Evolutionary conservation across 331 rosid species (phyloP).

Genomic region (Ulmus americana): DNA sequence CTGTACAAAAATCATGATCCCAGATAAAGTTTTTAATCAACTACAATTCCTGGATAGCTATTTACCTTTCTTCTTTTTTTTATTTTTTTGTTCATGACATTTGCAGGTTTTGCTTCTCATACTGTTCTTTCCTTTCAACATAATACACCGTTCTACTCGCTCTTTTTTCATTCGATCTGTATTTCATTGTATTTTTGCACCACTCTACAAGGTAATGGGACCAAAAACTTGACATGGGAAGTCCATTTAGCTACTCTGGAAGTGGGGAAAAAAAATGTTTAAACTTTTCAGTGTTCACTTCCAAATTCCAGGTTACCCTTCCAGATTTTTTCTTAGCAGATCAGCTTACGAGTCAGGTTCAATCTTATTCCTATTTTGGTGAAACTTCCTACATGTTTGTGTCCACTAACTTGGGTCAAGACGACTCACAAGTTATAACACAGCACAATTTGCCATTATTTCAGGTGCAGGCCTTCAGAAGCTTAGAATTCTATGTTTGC

Average conservation of each 20-base stretch:
- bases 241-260: background rate
- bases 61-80: background rate
- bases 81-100: constrained; percentile 8
- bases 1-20: background rate
- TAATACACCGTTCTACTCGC: constrained; percentile 53
- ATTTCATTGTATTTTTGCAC: constrained; percentile 55
- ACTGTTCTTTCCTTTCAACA: constrained; percentile 55
- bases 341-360: constrained; percentile 82
- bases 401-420: too few species aligned
- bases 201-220: constrained; percentile 67
- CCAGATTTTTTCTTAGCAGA: constrained; percentile 70
- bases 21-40: background rate
- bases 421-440: too few species aligned
- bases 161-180: constrained; percentile 39
- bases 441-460: background rate
- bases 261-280: background rate
- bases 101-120: constrained; percentile 47
- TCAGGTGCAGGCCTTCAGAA: constrained; percentile 77
- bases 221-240: constrained; percentile 1
- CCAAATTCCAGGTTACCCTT: constrained; percentile 39
- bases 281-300: constrained; percentile 10
- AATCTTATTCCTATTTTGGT: background rate
- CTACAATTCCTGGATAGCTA: background rate
- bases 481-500: constrained; percentile 70
- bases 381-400: background rate